Conservation (phyloP, 345 rosid genomes). For the Nephelium lappaceum region DNA sequence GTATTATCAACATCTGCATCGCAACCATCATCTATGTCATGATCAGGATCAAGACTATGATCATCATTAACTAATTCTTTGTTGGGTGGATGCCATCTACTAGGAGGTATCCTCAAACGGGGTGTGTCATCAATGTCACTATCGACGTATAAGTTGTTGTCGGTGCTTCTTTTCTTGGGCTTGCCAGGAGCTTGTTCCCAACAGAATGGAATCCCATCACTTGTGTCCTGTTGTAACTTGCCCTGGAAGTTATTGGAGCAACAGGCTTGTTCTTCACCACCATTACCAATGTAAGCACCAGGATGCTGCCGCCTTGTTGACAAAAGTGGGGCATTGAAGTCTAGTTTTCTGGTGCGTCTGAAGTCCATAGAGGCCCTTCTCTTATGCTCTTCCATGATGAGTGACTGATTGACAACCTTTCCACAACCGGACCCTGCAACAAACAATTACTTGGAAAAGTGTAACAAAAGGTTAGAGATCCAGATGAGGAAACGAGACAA, state of each 20-base stretch:
- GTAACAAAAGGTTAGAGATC: background rate
- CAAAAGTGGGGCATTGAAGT: conserved; percentile 73
- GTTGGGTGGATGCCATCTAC: conserved; percentile 39
- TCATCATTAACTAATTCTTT: conserved; percentile 5
- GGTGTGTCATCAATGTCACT: conserved; percentile 48
- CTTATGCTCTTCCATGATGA: conserved; percentile 20
- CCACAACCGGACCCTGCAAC: background rate
- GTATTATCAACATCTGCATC: conserved; percentile 42
- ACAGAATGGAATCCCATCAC: conserved; percentile 66
- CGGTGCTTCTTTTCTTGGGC: conserved; percentile 49
- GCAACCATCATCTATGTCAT: conserved; percentile 23
- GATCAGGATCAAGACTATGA: conserved; percentile 1
- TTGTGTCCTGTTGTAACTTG: conserved; percentile 22
- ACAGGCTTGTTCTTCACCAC: conserved; percentile 23
- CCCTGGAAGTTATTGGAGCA: conserved; percentile 21
- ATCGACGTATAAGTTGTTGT: background rate
- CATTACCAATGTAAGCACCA: background rate
- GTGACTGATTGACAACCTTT: background rate
- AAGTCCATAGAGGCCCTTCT: conserved; percentile 32
- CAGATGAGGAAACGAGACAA: conserved; percentile 17
- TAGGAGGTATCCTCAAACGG: conserved; percentile 67
- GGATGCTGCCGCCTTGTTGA: conserved; percentile 76
- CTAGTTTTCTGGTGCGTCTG: conserved; percentile 52
- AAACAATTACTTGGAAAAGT: conserved; percentile 9
- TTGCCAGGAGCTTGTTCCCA: conserved; percentile 89